phyloP scores from a whole-genome alignment of 768 basidiomycete genomes.

The Multifurca ochricompacta region DNA sequence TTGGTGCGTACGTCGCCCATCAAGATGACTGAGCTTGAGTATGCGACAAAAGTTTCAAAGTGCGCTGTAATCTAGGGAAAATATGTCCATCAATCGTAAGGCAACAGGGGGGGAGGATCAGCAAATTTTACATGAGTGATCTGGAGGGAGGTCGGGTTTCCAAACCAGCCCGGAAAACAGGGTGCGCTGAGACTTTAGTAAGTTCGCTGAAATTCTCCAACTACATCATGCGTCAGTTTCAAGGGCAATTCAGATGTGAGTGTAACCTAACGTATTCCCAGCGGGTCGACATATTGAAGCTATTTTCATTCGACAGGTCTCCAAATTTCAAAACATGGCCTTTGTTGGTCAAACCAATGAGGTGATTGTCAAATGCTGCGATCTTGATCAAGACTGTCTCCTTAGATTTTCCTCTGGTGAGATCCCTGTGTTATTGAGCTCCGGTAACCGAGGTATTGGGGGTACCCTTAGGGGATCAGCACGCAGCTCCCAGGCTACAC shows the following conservation, averaged over 20 bases:
- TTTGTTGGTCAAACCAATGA: constrained; percentile 73
- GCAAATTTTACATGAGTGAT: constrained; percentile 62
- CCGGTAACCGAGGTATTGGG: constrained; percentile 52
- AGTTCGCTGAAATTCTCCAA: constrained; percentile 68
- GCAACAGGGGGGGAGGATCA: neutral
- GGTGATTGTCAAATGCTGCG: constrained; percentile 62
- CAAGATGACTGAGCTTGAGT: constrained; percentile 72
- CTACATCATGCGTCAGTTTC: constrained; percentile 31
- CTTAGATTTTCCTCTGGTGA: constrained; percentile 22
- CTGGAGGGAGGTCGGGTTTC: constrained; percentile 40
- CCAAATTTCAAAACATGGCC: constrained; percentile 70
- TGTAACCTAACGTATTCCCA: constrained; percentile 67
- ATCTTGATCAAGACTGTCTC: constrained; percentile 62
- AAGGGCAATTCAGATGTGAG: neutral
- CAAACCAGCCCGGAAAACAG: constrained; percentile 33
- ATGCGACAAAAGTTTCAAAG: constrained; percentile 73
- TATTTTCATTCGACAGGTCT: constrained; percentile 36
- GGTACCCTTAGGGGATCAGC: constrained; percentile 53
- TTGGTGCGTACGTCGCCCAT: constrained; percentile 51
- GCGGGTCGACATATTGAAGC: constrained; percentile 29
- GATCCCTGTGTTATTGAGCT: constrained; percentile 30
- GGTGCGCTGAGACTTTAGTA: constrained; percentile 38
- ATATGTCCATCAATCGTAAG: constrained; percentile 6
- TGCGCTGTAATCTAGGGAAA: constrained; percentile 73
- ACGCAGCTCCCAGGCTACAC: constrained; percentile 50